Evolutionary conservation across 2,329 filamentous ascomycete genomes (phyloP), one percentile per base, ranked within the genome.

Genomic region (Phoma sp.): DNA sequence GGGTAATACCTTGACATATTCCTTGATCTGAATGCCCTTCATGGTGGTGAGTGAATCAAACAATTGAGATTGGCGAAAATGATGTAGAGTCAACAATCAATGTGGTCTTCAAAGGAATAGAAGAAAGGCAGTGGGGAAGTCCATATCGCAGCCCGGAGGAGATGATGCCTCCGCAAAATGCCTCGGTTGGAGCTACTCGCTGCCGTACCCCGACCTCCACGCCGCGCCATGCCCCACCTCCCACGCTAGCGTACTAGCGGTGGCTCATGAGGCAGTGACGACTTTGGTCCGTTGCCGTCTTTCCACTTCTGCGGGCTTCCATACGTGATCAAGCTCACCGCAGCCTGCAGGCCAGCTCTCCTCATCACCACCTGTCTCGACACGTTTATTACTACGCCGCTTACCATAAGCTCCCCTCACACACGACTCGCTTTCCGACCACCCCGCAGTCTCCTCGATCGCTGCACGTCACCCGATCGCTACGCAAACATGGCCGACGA

Each of bases 1-100:
- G 21, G 36, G 21, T 21, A 9, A 25, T 78, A 89, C 89, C 79
- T 90, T 87, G 76, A 92, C 87, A 69, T 92, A 92, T 81, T 90
- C 79, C 62, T 81, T 84, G 52, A 92, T 77, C 74, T 91, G 85
- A 53, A 92, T 91, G 66, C 85, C 91, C 65, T 85, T 86, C 90
- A 93, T 93, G 5, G 23, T 66, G 20, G 17, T 29, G 17, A 37
- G 20, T 48, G 25, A 6, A 26, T 32, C 3, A 5, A 11, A n/a
- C 23, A 25, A 25, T 18, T 14, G 7, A 30, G n/a, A n/a, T 23
- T 29, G 18, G 11, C n/a, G 4, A 7, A 23, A 37, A 26, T 21
- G 20, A 12, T 15, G 15, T n/a, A 6, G 5, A 14, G 12, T 7
- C 11, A 37, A 10, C 2, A 5, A 23, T 37, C 34, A 32, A 40